phyloP scores from a whole-genome alignment of 2,329 filamentous ascomycete species.

The Pyrenochaeta sp. region DNA sequence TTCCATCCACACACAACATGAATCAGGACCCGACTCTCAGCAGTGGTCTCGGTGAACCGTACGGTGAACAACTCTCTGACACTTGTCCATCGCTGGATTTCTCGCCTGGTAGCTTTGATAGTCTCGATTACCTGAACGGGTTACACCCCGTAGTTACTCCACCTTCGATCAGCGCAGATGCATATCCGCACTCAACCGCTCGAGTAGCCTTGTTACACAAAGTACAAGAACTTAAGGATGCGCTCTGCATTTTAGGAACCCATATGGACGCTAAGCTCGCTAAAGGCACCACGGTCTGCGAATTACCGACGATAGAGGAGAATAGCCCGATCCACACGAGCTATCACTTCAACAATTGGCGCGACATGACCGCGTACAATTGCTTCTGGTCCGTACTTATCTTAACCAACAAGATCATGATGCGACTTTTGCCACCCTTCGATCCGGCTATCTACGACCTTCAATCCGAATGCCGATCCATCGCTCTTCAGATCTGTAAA shows the following conservation, averaged over 20 bases:
- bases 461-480: slow-evolving; percentile 35
- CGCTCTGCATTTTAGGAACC: slow-evolving; percentile 26
- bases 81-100: slow-evolving; percentile 31
- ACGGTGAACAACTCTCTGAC: slow-evolving; percentile 13
- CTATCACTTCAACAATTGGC: slow-evolving; percentile 43
- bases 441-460: slow-evolving; percentile 30
- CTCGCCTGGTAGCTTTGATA: slow-evolving; percentile 25
- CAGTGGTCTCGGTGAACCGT: background rate
- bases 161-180: slow-evolving; percentile 1
- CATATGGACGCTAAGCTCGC: slow-evolving; percentile 32
- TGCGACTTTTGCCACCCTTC: slow-evolving; percentile 36
- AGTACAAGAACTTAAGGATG: slow-evolving; percentile 33
- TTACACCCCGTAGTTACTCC: slow-evolving; percentile 14
- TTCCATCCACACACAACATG: slow-evolving; percentile 3
- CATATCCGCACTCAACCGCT: slow-evolving; percentile 11
- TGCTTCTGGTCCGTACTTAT: slow-evolving; percentile 45
- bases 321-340: slow-evolving; percentile 29
- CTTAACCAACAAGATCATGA: slow-evolving; percentile 39
- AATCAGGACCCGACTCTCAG: slow-evolving; percentile 12
- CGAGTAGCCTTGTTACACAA: slow-evolving; percentile 30
- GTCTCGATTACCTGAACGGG: slow-evolving; percentile 24
- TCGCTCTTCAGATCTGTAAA: slow-evolving; percentile 44
- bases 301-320: slow-evolving; percentile 27
- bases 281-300: slow-evolving; percentile 28
- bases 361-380: slow-evolving; percentile 42